A percentile compares a stretch with the other conserved stretches of the same genome.
Evolutionary conservation across 495 filamentous ascomycete species (phyloP).

Genomic region (Lepraria neglecta): DNA sequence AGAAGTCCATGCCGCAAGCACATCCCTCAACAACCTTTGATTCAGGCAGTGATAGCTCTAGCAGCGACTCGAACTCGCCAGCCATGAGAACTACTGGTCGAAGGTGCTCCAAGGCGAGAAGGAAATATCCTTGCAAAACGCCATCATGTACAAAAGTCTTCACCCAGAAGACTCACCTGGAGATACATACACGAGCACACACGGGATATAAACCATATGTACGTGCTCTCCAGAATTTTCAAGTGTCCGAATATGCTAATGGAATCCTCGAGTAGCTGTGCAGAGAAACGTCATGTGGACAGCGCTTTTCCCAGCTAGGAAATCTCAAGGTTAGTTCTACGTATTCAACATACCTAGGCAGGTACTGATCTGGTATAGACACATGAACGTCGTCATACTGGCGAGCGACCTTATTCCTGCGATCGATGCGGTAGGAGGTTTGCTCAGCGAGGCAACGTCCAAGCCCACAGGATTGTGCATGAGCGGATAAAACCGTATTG

Average conservation of each 20-base stretch:
- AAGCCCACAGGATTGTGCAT: slow-evolving; percentile 81
- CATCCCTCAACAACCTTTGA: slow-evolving; percentile 28
- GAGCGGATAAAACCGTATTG: slow-evolving; percentile 68
- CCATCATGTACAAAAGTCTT: slow-evolving; percentile 75
- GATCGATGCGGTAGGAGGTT: slow-evolving; percentile 76
- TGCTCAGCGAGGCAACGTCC: slow-evolving; percentile 79
- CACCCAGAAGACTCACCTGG: slow-evolving; percentile 87
- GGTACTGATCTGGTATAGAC: slow-evolving; percentile 47
- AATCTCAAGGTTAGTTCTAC: slow-evolving; percentile 66
- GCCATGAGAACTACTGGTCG: slow-evolving; percentile 29
- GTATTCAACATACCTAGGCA: neutral
- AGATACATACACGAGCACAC: slow-evolving; percentile 85
- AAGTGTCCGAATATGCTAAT: slow-evolving; percentile 18
- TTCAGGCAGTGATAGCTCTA: slow-evolving; percentile 18
- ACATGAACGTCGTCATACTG: slow-evolving; percentile 78
- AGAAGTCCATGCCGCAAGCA: slow-evolving; percentile 35
- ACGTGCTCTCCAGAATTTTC: slow-evolving; percentile 35
- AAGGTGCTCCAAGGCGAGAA: slow-evolving; percentile 28
- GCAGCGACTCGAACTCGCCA: slow-evolving; percentile 26
- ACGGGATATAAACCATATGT: slow-evolving; percentile 91
- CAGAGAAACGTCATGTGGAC: slow-evolving; percentile 65
- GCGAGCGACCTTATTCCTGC: slow-evolving; percentile 80
- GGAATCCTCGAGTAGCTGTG: slow-evolving; percentile 50
- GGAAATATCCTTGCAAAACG: slow-evolving; percentile 70
- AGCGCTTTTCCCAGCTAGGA: slow-evolving; percentile 79